Evolutionary conservation across 257 asterid genomes (phyloP).

Genomic region (Penstemon barbatus): DNA sequence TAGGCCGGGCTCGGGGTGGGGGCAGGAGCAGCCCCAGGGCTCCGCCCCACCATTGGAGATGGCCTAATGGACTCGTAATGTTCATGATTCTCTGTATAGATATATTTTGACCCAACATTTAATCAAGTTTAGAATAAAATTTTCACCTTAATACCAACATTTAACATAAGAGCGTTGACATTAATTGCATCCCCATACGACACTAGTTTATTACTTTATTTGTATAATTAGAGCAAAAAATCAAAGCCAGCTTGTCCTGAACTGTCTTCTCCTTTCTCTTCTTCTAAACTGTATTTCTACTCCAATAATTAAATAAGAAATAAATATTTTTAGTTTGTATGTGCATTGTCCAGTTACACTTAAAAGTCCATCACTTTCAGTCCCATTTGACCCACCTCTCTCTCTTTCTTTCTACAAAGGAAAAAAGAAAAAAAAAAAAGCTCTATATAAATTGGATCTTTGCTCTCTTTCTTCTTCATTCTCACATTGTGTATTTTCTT

Average conservation of each 20-base stretch:
- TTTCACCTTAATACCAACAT: conserved; percentile 4
- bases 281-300: not conserved
- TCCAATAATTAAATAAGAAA: conserved; percentile 15
- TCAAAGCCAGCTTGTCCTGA: conserved; percentile 41
- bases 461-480: conserved; percentile 30
- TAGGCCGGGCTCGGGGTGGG: no score
- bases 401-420: conserved; percentile 19
- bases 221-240: not conserved
- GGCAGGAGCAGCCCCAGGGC: no score
- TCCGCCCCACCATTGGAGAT: no score
- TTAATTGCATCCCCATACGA: not conserved
- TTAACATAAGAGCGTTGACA: not conserved
- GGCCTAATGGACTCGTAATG: no score
- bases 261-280: conserved; percentile 29
- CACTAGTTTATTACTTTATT: conserved; percentile 6
- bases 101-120: no score
- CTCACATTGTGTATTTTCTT: conserved; percentile 31
- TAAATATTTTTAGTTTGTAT: conserved; percentile 9
- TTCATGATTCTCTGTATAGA: no score
- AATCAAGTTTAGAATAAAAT: no score
- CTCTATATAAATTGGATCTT: conserved; percentile 40
- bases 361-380: conserved; percentile 29
- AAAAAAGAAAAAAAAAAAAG: conserved; percentile 9
- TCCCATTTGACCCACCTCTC: conserved; percentile 33
- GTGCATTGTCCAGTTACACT: conserved; percentile 12